These are phyloP conservation scores for Hansenula lynferdii DNA, from an alignment of 1,139 yeast species.

Conservation along the genomic window DNA sequence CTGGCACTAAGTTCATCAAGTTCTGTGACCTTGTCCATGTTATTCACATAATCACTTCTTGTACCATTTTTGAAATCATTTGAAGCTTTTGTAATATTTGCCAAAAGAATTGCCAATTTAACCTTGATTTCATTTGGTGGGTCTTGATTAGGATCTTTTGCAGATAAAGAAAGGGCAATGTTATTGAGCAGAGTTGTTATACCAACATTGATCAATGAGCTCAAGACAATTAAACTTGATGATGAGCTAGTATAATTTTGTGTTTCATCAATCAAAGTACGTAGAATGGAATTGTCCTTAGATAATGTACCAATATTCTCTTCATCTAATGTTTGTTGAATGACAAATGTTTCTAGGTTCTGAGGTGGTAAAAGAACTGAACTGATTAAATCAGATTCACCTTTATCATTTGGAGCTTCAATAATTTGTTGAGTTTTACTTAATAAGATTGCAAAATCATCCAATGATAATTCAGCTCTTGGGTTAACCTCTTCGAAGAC, in stretches of 20 bases:
- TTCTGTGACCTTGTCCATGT: constrained; percentile 42
- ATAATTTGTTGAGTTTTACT: constrained; percentile 37
- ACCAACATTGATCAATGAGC: constrained; percentile 33
- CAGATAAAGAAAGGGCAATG: constrained; percentile 20
- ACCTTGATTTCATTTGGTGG: constrained; percentile 28
- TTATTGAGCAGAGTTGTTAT: constrained; percentile 13
- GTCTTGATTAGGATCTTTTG: constrained; percentile 1
- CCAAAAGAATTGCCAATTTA: constrained; percentile 67
- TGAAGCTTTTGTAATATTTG: constrained; percentile 64
- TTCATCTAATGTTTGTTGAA: constrained; percentile 36
- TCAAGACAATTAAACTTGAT: constrained; percentile 33
- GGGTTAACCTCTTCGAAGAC: constrained; percentile 67
- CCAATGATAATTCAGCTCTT: constrained; percentile 60
- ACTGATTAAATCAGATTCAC: constrained; percentile 12
- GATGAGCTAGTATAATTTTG: constrained; percentile 42
- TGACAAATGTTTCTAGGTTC: constrained; percentile 27
- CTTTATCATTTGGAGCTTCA: constrained; percentile 21
- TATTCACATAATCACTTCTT: constrained; percentile 42
- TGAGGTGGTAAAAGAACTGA: constrained; percentile 26
- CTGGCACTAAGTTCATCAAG: constrained; percentile 87
- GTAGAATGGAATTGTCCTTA: constrained; percentile 23
- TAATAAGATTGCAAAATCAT: constrained; percentile 50
- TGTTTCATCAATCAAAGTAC: constrained; percentile 44
- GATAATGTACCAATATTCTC: constrained; percentile 25
- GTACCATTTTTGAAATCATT: constrained; percentile 42